Evolutionary conservation across 371 early-diverging fungal genomes (phyloP).

Genomic region (Rhizopus delemar): DNA sequence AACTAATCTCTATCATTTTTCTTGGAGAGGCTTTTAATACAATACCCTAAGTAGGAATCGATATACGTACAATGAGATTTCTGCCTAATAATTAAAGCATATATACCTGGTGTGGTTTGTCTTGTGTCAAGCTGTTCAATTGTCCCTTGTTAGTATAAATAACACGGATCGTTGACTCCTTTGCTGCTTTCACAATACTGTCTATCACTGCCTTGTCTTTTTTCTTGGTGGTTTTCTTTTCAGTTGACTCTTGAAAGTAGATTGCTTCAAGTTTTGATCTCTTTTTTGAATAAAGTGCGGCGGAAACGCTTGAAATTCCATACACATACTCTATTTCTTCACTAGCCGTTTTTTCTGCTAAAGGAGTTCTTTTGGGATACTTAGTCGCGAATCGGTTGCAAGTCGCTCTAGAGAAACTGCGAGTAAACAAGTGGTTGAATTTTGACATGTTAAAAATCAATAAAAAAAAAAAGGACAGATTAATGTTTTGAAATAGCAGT

Average conservation of each 20-base stretch:
- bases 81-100: neutral
- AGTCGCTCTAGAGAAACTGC: neutral
- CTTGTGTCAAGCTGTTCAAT: constrained; percentile 34
- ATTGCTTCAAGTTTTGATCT: constrained; percentile 14
- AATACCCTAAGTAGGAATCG: constrained; percentile 20
- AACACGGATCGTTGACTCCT: constrained; percentile 6
- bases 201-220: constrained; percentile 20
- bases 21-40: constrained; percentile 23
- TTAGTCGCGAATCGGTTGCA: neutral
- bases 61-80: neutral
- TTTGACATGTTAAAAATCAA: neutral
- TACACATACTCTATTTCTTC: constrained; percentile 23
- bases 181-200: constrained; percentile 15
- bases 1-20: constrained; percentile 12
- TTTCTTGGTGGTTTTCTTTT: constrained; percentile 21
- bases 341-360: neutral
- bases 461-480: no score
- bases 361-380: neutral
- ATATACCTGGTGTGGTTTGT: constrained; percentile 35
- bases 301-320: constrained; percentile 29
- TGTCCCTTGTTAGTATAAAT: constrained; percentile 26
- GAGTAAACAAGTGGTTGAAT: neutral
- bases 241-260: constrained; percentile 16
- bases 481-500: no score
- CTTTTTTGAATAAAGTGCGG: constrained; percentile 26